phyloP scores from a whole-genome alignment of 192 early-diverging fungal genomes.

The Coemansia sp. region DNA sequence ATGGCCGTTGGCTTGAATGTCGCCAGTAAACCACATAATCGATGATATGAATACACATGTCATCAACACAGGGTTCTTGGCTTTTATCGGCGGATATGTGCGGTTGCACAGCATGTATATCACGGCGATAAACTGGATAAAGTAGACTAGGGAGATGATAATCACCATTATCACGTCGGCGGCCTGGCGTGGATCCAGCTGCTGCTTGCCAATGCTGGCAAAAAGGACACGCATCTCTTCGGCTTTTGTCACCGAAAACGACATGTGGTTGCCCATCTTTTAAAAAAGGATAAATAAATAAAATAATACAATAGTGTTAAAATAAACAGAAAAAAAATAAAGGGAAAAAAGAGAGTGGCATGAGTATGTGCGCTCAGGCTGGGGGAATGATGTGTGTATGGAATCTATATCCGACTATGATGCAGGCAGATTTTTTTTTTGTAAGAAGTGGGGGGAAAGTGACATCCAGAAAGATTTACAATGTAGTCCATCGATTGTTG shows the following conservation, averaged over 20 bases:
- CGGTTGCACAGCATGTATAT: slow-evolving; percentile 47
- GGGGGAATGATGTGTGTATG: not conserved
- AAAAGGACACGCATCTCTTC: not conserved
- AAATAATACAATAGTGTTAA: not conserved
- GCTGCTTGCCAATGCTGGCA: not conserved
- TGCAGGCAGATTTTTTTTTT: not conserved
- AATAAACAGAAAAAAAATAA: not conserved
- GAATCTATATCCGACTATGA: not conserved
- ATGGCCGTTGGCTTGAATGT: slow-evolving; percentile 51
- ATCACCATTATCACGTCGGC: slow-evolving; percentile 3
- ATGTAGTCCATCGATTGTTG: not conserved
- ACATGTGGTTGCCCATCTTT: slow-evolving; percentile 13
- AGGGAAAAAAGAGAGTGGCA: not conserved
- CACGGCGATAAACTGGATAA: slow-evolving; percentile 29
- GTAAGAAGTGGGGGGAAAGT: not conserved
- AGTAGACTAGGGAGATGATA: slow-evolving; percentile 7
- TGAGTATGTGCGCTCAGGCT: not conserved
- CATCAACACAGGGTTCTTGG: slow-evolving; percentile 56
- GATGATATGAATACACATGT: slow-evolving; percentile 23
- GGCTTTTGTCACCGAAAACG: not conserved
- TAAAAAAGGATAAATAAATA: not conserved
- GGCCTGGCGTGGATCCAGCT: not conserved
- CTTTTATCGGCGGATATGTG: slow-evolving; percentile 55
- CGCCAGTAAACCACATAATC: slow-evolving; percentile 53
- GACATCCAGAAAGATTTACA: not conserved